A percentile compares a stretch with the other conserved stretches of the same genome.
These are phyloP conservation scores for Purshia tridentata DNA, from an alignment of 306 rosid species.

Conservation along the genomic window DNA sequence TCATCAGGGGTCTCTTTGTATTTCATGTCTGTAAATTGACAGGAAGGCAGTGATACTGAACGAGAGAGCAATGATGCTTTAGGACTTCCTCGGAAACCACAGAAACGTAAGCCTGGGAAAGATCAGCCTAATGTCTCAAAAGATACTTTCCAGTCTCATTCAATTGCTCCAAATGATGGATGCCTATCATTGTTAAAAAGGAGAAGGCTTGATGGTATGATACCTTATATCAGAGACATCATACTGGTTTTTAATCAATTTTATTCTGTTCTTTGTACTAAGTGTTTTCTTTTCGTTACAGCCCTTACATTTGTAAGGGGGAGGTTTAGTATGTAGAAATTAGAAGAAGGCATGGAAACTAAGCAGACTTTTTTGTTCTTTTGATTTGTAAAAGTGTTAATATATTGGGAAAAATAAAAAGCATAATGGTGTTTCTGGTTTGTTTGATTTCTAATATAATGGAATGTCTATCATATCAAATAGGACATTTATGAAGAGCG, in stretches of 20 bases:
- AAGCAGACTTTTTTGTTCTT: too few relatives aligned
- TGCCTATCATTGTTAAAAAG: conserved; percentile 60
- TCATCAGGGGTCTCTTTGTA: conserved; percentile 9
- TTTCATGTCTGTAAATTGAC: conserved; percentile 33
- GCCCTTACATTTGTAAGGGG: neutral
- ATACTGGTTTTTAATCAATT: neutral
- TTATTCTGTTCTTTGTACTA: neutral
- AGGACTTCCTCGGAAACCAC: conserved; percentile 38
- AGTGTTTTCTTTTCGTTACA: neutral
- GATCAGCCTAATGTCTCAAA: conserved; percentile 42
- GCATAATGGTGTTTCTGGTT: neutral
- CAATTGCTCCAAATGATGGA: conserved; percentile 52
- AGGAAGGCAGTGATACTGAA: conserved; percentile 75
- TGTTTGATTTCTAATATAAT: neutral
- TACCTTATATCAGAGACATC: conserved; percentile 7
- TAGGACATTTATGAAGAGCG: neutral
- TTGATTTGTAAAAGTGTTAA: too few relatives aligned
- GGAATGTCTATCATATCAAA: neutral
- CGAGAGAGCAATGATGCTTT: conserved; percentile 61
- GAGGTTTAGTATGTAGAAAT: neutral
- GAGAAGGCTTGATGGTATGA: conserved; percentile 61
- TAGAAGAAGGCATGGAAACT: too few relatives aligned
- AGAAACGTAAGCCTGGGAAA: conserved; percentile 54
- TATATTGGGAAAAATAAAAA: too few relatives aligned
- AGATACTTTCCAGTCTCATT: conserved; percentile 45